Percentiles rank a stretch among this genome's conserved stretches.
phyloP scores from a whole-genome alignment of 345 rosid genomes.

The Syzygium aqueum region DNA sequence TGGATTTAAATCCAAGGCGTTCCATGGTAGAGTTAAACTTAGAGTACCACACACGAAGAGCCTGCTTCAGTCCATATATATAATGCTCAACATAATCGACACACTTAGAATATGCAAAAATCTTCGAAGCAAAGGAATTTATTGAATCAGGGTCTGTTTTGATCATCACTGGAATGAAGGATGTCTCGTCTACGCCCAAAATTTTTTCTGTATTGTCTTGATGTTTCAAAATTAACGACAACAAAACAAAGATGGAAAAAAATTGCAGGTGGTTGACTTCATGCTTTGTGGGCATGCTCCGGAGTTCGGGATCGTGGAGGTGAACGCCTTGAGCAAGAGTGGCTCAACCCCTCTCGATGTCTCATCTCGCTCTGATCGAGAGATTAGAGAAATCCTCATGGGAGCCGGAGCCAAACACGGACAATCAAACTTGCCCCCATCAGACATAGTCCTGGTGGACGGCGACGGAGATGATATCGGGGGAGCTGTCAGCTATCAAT shows the following conservation, averaged over 20 bases:
- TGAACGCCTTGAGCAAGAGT: rapidly evolving
- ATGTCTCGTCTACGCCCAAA: no score
- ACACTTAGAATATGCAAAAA: background rate
- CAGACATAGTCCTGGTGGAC: rapidly evolving
- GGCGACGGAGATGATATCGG: rapidly evolving
- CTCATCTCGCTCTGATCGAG: rapidly evolving
- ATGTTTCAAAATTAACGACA: no score
- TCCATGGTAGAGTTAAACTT: no score
- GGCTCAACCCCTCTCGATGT: rapidly evolving
- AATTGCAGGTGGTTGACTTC: rapidly evolving
- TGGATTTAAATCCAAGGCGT: no score
- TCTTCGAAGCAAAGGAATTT: background rate
- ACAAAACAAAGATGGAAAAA: background rate
- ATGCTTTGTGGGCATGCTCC: background rate
- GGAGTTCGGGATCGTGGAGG: rapidly evolving
- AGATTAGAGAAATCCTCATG: rapidly evolving
- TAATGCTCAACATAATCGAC: no score
- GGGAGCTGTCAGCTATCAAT: background rate
- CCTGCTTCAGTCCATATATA: no score
- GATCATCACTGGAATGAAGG: background rate
- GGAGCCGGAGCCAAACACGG: rapidly evolving
- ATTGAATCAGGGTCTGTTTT: no score
- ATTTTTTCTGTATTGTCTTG: background rate
- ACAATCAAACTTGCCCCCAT: rapidly evolving
- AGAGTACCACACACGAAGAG: no score